Base-by-base conservation (phyloP, 2,329 filamentous ascomycete species). In the Claviceps arundinis region DNA sequence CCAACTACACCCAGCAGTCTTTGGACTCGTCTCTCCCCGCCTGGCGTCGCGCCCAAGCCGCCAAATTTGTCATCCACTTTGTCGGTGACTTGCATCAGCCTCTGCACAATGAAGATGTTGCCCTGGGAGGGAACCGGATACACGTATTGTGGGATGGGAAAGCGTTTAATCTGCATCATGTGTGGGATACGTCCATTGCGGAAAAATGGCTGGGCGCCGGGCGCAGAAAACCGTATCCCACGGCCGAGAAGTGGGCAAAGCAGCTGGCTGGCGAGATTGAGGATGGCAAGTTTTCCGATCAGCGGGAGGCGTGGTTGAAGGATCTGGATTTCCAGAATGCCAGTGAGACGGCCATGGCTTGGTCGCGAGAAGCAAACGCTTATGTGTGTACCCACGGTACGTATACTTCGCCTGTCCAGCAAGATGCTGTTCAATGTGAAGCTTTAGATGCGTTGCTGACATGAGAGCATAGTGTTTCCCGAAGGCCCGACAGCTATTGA, bases 101-200 rank as follows among this genome's bases (percentile, higher is more conserved):
- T 34, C 69, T 85, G 53, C 82, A 85, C 64, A 77, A 77, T 51
- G 82, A 85, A 65, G 73, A 82, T 52, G 75, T 83, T 6, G 72
- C 74, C 2, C 68, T 74, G 22, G 85, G 85, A 51, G 85, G 85
- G 0, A 89, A 89, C 58, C 75, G 76, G 11, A 84, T 89, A 58
- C 64, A 72, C 14, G 84, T 89, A 1, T 70, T 68, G 16, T 89
- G 82, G 67, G 71, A 80, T 26, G 74, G 73, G 3, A 64, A 66
- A 34, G 65, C 70, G 30, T 73, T 77, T 52, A 89, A 89, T 61
- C 72, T 89, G 43, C 85, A 89, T 61, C 75, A 83, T 53, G 78
- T 87, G 16, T 89, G 85, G 85, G 85, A 89, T 62, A 80, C 76
- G 50, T 78, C 76, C 57, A 87, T 88, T 56, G 75, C 80, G 0